Evolutionary conservation across 2,329 filamentous ascomycete species (phyloP).

Genomic region (Penicillium brevicompactum): DNA sequence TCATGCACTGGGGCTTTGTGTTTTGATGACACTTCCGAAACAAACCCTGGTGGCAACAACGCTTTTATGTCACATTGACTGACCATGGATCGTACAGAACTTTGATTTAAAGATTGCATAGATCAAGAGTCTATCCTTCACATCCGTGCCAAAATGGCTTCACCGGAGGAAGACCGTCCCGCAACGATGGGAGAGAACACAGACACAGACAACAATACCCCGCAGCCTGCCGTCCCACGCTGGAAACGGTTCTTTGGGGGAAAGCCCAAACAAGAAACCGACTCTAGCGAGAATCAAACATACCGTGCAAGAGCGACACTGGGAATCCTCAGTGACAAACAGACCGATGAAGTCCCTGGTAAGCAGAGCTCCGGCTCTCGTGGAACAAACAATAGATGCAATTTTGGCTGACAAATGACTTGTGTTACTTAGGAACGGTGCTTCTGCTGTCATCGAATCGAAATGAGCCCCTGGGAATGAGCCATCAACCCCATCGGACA

Average conservation of each 20-base stretch:
- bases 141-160: conserved; percentile 5
- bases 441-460: conserved; percentile 62
- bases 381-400: not conserved
- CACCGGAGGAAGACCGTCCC: conserved; percentile 3
- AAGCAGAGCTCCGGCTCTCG: conserved; percentile 27
- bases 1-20: not conserved
- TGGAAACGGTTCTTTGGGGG: conserved; percentile 25
- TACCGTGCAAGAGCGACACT: conserved; percentile 57
- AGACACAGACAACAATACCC: not conserved
- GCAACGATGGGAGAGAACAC: conserved; percentile 1
- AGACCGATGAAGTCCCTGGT: conserved; percentile 89
- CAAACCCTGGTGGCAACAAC: not conserved
- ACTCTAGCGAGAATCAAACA: conserved; percentile 17
- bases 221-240: conserved; percentile 2
- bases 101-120: not conserved
- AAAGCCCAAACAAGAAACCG: conserved; percentile 1
- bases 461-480: conserved; percentile 64
- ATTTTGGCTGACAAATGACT: not conserved
- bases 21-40: too few relatives aligned
- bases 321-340: conserved; percentile 79
- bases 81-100: not conserved
- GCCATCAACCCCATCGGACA: conserved; percentile 63
- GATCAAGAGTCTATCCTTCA: not conserved
- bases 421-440: conserved; percentile 54
- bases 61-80: not conserved